Conservation (phyloP, 2,329 filamentous ascomycete species). For the Aspergillus tanneri region DNA sequence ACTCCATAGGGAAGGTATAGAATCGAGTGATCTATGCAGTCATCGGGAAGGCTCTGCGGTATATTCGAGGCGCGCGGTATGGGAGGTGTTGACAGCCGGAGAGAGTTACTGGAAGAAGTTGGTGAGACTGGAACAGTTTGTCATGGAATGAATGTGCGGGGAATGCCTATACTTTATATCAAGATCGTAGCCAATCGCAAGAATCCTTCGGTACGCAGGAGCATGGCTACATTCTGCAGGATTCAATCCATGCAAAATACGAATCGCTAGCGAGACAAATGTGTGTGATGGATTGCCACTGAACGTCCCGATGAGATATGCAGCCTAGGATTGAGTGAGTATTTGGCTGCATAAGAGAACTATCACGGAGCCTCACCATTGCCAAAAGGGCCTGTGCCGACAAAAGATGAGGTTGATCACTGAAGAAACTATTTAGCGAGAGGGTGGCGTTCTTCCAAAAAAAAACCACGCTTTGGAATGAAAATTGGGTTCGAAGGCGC, state of each 20-base stretch:
- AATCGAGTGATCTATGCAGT: neutral
- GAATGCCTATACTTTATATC: conserved; percentile 6
- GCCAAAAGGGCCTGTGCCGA: conserved; percentile 7
- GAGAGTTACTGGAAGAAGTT: neutral
- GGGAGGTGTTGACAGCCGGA: no score
- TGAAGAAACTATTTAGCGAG: conserved; percentile 1
- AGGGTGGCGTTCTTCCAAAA: conserved; percentile 9
- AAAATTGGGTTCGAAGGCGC: neutral
- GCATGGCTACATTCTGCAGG: neutral
- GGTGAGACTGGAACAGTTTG: neutral
- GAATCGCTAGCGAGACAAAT: conserved; percentile 3
- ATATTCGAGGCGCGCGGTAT: neutral
- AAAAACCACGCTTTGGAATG: neutral
- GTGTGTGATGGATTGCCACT: neutral
- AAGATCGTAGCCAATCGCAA: neutral
- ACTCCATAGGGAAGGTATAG: no score
- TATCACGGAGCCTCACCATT: neutral
- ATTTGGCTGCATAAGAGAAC: neutral
- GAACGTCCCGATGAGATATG: conserved; percentile 2
- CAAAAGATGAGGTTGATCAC: neutral
- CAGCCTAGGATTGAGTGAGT: neutral
- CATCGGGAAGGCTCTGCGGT: neutral
- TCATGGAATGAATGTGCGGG: neutral
- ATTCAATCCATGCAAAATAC: conserved; percentile 3
- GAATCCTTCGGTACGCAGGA: neutral